These are phyloP conservation scores for Phoma herbarum DNA, from an alignment of 2,329 filamentous ascomycete genomes.

Conservation along the genomic window DNA sequence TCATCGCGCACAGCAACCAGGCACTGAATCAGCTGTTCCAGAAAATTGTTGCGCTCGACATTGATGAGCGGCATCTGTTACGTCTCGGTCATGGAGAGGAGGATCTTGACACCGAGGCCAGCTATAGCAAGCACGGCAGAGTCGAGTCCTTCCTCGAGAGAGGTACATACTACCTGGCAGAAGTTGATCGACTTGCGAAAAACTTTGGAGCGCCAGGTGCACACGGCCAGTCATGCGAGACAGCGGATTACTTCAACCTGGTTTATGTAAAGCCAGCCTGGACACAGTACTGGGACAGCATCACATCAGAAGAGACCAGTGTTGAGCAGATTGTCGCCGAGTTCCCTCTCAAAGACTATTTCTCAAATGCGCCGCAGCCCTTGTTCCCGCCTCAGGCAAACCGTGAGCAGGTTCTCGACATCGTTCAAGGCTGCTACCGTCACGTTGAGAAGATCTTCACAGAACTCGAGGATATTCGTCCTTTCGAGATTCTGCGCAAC, in stretches of 20 bases:
- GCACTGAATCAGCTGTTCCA: slow-evolving; percentile 97
- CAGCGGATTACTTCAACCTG: slow-evolving; percentile 93
- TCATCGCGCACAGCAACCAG: slow-evolving; percentile 97
- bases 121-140: slow-evolving; percentile 91
- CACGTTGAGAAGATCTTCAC: slow-evolving; percentile 92
- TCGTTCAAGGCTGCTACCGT: slow-evolving; percentile 83
- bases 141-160: slow-evolving; percentile 96
- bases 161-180: slow-evolving; percentile 76
- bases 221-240: slow-evolving; percentile 96
- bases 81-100: slow-evolving; percentile 95
- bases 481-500: slow-evolving; percentile 90
- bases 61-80: slow-evolving; percentile 92
- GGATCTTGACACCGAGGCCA: slow-evolving; percentile 84
- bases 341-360: slow-evolving; percentile 91
- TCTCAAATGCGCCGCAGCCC: slow-evolving; percentile 85
- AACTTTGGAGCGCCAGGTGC: slow-evolving; percentile 89
- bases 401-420: slow-evolving; percentile 74
- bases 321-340: slow-evolving; percentile 70
- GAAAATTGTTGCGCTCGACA: slow-evolving; percentile 95
- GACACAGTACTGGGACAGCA: slow-evolving; percentile 79
- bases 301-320: slow-evolving; percentile 65
- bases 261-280: slow-evolving; percentile 91
- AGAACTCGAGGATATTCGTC: slow-evolving; percentile 89
- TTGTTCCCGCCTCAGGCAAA: slow-evolving; percentile 75
- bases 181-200: slow-evolving; percentile 85